Base-by-base conservation (phyloP, 768 basidiomycete genomes). In the Leccinum fibrillosum region DNA sequence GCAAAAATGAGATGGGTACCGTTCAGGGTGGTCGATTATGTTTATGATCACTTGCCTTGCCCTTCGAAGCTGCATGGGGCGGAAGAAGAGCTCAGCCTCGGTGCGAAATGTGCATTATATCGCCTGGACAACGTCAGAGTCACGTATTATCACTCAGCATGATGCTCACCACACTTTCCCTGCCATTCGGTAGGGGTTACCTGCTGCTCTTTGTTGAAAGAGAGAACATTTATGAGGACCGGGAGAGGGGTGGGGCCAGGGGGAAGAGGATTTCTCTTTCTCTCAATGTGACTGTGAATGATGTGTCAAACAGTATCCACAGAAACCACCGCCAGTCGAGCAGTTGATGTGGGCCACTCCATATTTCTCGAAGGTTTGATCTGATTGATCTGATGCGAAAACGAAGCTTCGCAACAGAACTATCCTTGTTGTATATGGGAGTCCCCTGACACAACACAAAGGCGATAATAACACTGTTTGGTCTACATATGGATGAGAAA, bases 1-100 rank as follows among this genome's bases (percentile, higher is more conserved):
- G 50, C 23, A 30, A 42, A 21, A 39, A 12, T 53, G 37, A 1
- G 30, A 32, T 17, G 7, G 17, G 13, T 47, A 49, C 21, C 13
- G 26, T 0, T 53, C 35, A 2, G 61, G 56, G 8, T 53, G 39
- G 0, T 65, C 64, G 1, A 65, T 53, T 2, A 66, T 44, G 10
- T 55, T 65, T 4, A 44, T 6, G 32, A 57, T 35, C 52, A 66
- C 34, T 35, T 59, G 49, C 5, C 61, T 57, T 4, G 64, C 59
- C 25, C 45, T 56, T 28, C 48, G 49, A 10, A 65, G 59, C 21
- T 65, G 65, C 56, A 59, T 63, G 8, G 64, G 54, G 2, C 50
- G 64, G 53, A 66, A 63, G 9, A 28, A 13, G 11, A 44, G n/a
- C 0, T 25, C 19, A 2, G 59, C 55, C 1, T 59, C 21, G 4